Percentiles rank a stretch among this genome's conserved stretches.
These are phyloP conservation scores for Solanum etuberosum DNA, from an alignment of 257 asterid species.

Conservation along the genomic window DNA sequence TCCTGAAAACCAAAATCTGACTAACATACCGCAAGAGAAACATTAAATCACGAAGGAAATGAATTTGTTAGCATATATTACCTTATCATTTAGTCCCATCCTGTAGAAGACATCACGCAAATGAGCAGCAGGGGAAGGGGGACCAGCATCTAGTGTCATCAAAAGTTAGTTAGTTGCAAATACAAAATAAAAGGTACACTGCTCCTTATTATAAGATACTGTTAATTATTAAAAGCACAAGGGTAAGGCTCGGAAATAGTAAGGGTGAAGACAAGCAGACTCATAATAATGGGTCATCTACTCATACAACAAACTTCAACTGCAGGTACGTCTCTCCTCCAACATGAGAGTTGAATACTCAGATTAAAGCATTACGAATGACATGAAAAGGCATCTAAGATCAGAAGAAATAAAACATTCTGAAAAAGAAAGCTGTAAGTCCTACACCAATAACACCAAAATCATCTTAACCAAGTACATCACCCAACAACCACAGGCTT, in stretches of 20 bases:
- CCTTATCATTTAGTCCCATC: slow-evolving; percentile 95
- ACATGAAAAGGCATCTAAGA: neutral
- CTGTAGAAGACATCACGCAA: slow-evolving; percentile 88
- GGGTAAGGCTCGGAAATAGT: neutral
- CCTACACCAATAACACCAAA: neutral
- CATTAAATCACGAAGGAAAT: neutral
- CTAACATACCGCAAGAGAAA: neutral
- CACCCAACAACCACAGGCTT: neutral
- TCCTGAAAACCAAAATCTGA: slow-evolving; percentile 44
- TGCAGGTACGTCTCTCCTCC: neutral
- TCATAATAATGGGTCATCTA: neutral
- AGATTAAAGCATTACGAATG: neutral
- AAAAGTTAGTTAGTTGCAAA: slow-evolving; percentile 2
- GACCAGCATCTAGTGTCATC: slow-evolving; percentile 83
- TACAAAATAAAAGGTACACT: neutral
- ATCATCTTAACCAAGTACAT: neutral
- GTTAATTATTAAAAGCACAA: neutral
- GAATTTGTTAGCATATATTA: slow-evolving; percentile 4
- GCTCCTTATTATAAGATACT: neutral
- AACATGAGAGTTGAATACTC: neutral
- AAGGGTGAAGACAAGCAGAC: neutral
- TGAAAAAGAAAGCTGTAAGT: neutral
- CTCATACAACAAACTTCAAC: neutral
- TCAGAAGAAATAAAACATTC: neutral
- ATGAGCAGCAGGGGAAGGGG: slow-evolving; percentile 95